Conservation (phyloP, 805 yeast genomes). For the Candida maltosa region DNA sequence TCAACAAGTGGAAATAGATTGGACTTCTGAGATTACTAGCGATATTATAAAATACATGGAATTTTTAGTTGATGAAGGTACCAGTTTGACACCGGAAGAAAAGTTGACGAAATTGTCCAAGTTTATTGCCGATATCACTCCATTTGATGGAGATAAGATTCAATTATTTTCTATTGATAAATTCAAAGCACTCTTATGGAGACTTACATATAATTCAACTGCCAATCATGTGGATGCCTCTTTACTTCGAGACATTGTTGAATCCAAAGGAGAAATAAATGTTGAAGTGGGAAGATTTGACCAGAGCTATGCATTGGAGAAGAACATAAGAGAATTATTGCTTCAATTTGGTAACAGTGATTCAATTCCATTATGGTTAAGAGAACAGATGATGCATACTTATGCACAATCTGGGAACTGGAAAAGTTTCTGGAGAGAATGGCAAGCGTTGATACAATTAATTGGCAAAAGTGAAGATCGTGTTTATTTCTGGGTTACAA, state of each 20-base stretch:
- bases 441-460: constrained; percentile 24
- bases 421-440: constrained; percentile 36
- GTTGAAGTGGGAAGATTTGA: neutral
- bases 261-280: neutral
- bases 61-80: constrained; percentile 26
- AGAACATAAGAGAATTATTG: constrained; percentile 27
- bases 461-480: constrained; percentile 4
- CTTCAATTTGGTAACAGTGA: constrained; percentile 14
- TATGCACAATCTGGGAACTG: constrained; percentile 39
- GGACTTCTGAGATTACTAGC: constrained; percentile 14
- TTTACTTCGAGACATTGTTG: constrained; percentile 1
- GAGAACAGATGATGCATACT: constrained; percentile 31
- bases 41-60: constrained; percentile 31
- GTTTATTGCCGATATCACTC: constrained; percentile 22
- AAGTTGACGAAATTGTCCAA: constrained; percentile 21
- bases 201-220: constrained; percentile 18
- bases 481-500: constrained; percentile 26
- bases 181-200: constrained; percentile 34
- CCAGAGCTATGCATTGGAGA: constrained; percentile 25
- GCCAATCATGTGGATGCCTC: constrained; percentile 5
- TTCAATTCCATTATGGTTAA: constrained; percentile 15
- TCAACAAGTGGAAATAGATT: constrained; percentile 6
- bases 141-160: constrained; percentile 22
- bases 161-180: constrained; percentile 22
- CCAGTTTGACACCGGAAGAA: constrained; percentile 14